phyloP scores from a whole-genome alignment of 768 basidiomycete species.

The Lactifluus subvellereus region DNA sequence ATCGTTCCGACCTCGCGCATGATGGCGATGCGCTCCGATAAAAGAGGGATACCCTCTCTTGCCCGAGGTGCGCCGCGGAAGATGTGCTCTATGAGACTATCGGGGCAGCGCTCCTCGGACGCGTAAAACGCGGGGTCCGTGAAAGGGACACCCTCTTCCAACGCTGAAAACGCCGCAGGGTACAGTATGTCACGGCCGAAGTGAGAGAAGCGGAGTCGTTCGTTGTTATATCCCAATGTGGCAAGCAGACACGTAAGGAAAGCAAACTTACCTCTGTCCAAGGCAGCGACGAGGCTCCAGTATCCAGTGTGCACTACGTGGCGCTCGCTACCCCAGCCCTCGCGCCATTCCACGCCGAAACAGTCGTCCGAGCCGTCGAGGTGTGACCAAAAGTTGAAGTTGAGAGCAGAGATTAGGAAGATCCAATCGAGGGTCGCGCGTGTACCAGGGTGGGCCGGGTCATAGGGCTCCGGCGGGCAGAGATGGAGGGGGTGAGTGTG shows the following conservation, averaged over 20 bases:
- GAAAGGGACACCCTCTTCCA: conserved; percentile 72
- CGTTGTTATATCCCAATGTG: neutral
- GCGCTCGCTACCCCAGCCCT: conserved; percentile 54
- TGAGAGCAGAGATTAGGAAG: conserved; percentile 79
- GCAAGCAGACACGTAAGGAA: neutral
- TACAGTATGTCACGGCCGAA: neutral
- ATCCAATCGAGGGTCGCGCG: conserved; percentile 63
- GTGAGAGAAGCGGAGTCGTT: neutral
- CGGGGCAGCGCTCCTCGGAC: conserved; percentile 62
- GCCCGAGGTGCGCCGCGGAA: conserved; percentile 58
- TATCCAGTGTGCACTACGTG: conserved; percentile 69
- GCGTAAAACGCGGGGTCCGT: conserved; percentile 77
- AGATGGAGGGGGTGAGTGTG: conserved; percentile 71
- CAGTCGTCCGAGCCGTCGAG: conserved; percentile 50
- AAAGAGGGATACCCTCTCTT: conserved; percentile 61
- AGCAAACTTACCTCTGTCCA: conserved; percentile 61
- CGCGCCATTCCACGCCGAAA: conserved; percentile 75
- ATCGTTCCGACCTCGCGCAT: conserved; percentile 75
- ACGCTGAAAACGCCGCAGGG: conserved; percentile 40
- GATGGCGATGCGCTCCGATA: conserved; percentile 63
- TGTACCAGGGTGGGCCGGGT: conserved; percentile 45
- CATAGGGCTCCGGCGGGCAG: conserved; percentile 60
- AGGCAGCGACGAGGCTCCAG: conserved; percentile 78
- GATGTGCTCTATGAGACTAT: conserved; percentile 58
- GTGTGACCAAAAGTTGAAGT: conserved; percentile 89